Percentiles rank a stretch among this genome's conserved stretches.
phyloP scores from a whole-genome alignment of 2,329 filamentous ascomycete genomes.

The Exserohilum rostratum region DNA sequence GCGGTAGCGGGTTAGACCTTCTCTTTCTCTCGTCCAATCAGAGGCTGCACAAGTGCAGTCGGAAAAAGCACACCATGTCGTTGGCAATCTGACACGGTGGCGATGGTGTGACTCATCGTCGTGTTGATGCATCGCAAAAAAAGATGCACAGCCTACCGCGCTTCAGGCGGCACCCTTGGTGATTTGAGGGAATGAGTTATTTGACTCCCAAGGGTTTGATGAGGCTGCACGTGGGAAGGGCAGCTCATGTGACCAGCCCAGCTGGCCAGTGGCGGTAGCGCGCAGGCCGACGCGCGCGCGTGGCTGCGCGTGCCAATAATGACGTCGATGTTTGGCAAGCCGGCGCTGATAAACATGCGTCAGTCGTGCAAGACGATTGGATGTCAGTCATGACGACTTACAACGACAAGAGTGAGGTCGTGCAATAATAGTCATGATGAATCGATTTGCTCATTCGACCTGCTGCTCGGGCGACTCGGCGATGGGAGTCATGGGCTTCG shows the following conservation, averaged over 20 bases:
- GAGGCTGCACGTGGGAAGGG: neutral
- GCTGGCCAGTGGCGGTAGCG: slow-evolving; percentile 9
- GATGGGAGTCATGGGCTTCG: slow-evolving; percentile 52
- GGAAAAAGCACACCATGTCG: neutral
- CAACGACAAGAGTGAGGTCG: slow-evolving; percentile 5
- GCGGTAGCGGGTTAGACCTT: neutral
- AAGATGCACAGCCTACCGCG: slow-evolving; percentile 2
- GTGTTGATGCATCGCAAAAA: neutral
- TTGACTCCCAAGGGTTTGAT: neutral
- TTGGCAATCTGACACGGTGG: no score
- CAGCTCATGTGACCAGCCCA: slow-evolving; percentile 18
- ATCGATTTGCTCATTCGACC: slow-evolving; percentile 39
- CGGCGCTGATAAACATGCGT: slow-evolving; percentile 10
- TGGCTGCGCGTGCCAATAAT: slow-evolving; percentile 5
- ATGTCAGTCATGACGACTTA: slow-evolving; percentile 8
- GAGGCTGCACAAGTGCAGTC: no score
- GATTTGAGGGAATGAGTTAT: neutral
- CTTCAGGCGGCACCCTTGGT: slow-evolving; percentile 5
- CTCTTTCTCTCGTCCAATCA: neutral
- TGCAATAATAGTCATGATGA: neutral
- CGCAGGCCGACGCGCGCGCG: slow-evolving; percentile 15
- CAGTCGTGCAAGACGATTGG: slow-evolving; percentile 9
- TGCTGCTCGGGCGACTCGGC: slow-evolving; percentile 49
- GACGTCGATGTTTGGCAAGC: slow-evolving; percentile 17
- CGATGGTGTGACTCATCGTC: neutral